Evolutionary conservation across 345 rosid genomes (phyloP).

Genomic region (Ceriops zippeliana): DNA sequence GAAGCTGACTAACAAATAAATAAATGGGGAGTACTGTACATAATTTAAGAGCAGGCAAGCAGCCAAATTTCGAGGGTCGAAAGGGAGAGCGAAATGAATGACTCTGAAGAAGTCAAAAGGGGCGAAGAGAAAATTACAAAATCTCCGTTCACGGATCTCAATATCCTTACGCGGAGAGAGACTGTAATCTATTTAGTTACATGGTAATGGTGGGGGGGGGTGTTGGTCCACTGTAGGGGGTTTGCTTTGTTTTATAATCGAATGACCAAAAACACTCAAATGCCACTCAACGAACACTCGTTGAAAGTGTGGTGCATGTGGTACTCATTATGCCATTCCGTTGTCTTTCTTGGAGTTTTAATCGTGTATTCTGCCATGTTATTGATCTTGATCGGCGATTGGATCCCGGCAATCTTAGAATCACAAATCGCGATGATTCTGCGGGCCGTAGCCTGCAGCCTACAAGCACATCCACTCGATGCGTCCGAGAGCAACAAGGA

Average conservation of each 20-base stretch:
- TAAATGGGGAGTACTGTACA: neutral
- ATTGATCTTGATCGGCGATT: neutral
- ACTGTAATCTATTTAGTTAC: constrained; percentile 9
- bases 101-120: constrained; percentile 34
- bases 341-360: constrained; percentile 50
- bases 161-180: neutral
- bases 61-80: constrained; percentile 6
- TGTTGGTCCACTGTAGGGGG: constrained; percentile 2
- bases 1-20: neutral
- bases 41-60: constrained; percentile 17
- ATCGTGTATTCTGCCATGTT: constrained; percentile 16
- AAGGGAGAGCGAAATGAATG: neutral
- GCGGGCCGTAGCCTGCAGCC: neutral
- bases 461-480: constrained; percentile 8
- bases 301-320: constrained; percentile 49
- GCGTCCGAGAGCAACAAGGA: neutral
- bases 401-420: constrained; percentile 11
- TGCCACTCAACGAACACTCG: constrained; percentile 36
- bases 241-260: neutral
- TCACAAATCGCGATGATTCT: constrained; percentile 25
- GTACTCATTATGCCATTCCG: constrained; percentile 44
- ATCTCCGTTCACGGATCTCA: neutral
- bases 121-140: neutral
- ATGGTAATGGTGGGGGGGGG: neutral
- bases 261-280: constrained; percentile 16